These are phyloP conservation scores for Pluteus cervinus DNA, from an alignment of 768 basidiomycete genomes.

Conservation along the genomic window DNA sequence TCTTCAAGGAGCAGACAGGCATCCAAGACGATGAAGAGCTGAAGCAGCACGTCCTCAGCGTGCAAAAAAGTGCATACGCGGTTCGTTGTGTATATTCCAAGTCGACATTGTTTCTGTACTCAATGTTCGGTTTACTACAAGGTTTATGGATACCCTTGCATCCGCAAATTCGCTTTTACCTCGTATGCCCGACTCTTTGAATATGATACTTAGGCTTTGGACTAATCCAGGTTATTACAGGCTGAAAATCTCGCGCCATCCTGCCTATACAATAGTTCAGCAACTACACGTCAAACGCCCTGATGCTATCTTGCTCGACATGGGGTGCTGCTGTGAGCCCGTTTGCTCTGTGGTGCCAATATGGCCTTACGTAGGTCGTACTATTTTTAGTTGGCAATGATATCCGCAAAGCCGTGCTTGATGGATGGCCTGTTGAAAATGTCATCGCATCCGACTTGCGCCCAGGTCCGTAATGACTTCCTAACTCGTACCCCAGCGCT, in stretches of 20 bases:
- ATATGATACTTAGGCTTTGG: background rate
- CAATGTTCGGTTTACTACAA: constrained; percentile 11
- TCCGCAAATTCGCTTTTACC: constrained; percentile 27
- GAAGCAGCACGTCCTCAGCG: constrained; percentile 12
- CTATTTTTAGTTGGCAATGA: constrained; percentile 32
- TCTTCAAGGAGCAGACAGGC: constrained; percentile 14
- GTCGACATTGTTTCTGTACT: background rate
- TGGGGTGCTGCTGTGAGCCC: constrained; percentile 38
- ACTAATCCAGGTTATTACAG: constrained; percentile 5
- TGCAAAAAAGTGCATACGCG: constrained; percentile 13
- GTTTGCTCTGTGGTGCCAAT: background rate
- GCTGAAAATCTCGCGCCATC: constrained; percentile 28
- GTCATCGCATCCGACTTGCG: constrained; percentile 31
- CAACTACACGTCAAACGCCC: constrained; percentile 17
- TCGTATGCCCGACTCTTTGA: constrained; percentile 13
- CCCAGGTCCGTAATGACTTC: no score
- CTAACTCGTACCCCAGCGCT: no score
- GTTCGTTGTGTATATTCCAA: constrained; percentile 3
- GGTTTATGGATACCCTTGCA: constrained; percentile 33
- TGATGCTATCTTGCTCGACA: constrained; percentile 31
- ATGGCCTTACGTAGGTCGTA: background rate
- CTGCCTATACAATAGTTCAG: constrained; percentile 25
- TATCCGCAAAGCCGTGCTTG: constrained; percentile 28
- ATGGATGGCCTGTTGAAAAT: constrained; percentile 32
- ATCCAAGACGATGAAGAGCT: constrained; percentile 14